Base-by-base conservation (phyloP, 345 rosid genomes). In the Eucalyptus grandis region DNA sequence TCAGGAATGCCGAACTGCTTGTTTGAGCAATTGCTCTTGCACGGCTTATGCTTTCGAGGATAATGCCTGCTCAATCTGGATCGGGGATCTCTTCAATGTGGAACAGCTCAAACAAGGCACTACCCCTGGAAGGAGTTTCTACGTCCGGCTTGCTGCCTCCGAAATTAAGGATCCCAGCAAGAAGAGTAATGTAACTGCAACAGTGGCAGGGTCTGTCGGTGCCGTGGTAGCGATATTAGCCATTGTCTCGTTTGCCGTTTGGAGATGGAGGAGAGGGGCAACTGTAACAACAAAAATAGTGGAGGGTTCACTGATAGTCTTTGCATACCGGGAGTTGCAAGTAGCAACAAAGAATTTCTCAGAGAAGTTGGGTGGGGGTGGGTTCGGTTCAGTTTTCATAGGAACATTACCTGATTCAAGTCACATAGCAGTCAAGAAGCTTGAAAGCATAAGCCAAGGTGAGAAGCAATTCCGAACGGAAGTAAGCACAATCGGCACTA, bases 301-400 rank as follows among this genome's bases (percentile, higher is more conserved):
- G 87, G 62, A 93, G 69, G 99, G 98, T 88, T 91, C 97, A 14
- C 89, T 95, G 87, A 56, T 94, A 90, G 96, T 96, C 27, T 97
- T 93, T 92, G 91, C 91, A 30, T 95, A 96, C 88, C 92, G 93
- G 91, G 97, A 97, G 54, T 88, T 97, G 89, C 96, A 95, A 46
- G 91, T 16, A 49, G 97, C 98, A 9, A 96, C 98, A 0, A 96
- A 92, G 91, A 96, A 94, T 89, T 97, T 97, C 95, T 95, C 97
- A 0, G 95, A 96, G 86, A 96, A 94, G 90, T 87, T 95, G 83
- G 98, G 98, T 27, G 97, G 95, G 87, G 99, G 98, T 87, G 98
- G 99, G 40, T 97, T 97, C n/a, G 98, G 99, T 65, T 96, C 98
- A 62, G 98, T 97, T 83, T 96, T 96, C 90, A 96, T 94, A 90